Conservation (phyloP, 257 asterid genomes). For the Solanum neorickii region DNA sequence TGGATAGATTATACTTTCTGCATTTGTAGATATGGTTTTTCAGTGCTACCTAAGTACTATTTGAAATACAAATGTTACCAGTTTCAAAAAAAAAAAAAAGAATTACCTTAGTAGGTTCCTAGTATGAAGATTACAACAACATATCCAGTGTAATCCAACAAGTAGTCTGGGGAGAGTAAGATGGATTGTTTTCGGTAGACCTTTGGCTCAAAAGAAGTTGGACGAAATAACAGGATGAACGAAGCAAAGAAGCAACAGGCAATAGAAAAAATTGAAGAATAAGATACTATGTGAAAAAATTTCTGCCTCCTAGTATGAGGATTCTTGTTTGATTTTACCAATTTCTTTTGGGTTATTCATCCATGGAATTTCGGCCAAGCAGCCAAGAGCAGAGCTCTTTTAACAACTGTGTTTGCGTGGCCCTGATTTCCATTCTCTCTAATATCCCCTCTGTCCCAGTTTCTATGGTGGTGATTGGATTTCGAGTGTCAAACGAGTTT, state of each 20-base stretch:
- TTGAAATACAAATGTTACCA: too few species aligned
- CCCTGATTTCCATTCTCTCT: not conserved
- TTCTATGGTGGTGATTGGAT: not conserved
- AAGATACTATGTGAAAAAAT: not conserved
- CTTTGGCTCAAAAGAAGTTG: not conserved
- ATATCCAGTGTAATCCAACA: not conserved
- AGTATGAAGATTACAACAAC: not conserved
- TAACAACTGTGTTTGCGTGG: not conserved
- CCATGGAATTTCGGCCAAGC: not conserved
- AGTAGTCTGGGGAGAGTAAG: not conserved
- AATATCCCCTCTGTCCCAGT: not conserved
- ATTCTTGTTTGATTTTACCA: not conserved
- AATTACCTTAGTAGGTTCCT: not conserved
- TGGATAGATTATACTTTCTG: too few species aligned
- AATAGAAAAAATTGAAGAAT: not conserved
- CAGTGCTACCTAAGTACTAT: too few species aligned
- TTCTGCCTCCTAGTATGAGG: not conserved
- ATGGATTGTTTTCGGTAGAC: not conserved
- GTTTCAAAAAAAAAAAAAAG: not conserved
- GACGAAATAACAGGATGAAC: not conserved
- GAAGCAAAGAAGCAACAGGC: not conserved
- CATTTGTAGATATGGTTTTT: too few species aligned
- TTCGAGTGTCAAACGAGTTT: not conserved
- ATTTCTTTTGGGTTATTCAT: not conserved
- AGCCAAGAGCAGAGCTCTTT: not conserved